These are phyloP conservation scores for Cladosporium sp. DNA, from an alignment of 2,329 filamentous ascomycete species.

Conservation along the genomic window DNA sequence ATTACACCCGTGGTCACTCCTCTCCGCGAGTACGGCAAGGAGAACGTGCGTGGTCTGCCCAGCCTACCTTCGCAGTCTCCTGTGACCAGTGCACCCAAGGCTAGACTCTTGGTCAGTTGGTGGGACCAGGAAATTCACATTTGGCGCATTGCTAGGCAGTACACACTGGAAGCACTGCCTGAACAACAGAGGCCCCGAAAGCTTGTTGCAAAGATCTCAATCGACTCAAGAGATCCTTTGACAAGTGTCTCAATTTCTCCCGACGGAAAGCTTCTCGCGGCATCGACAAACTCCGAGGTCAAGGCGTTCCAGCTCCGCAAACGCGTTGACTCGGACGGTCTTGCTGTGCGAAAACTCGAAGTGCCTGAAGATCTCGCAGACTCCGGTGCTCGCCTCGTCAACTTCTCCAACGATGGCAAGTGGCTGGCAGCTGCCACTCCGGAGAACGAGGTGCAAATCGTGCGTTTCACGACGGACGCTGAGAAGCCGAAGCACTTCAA, in stretches of 20 bases:
- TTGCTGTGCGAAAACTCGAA: slow-evolving; percentile 71
- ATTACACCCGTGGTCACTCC: slow-evolving; percentile 81
- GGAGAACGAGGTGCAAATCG: slow-evolving; percentile 49
- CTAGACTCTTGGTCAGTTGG: slow-evolving; percentile 82
- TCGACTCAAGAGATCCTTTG: slow-evolving; percentile 66
- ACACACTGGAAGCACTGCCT: slow-evolving; percentile 31
- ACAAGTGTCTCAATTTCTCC: slow-evolving; percentile 68
- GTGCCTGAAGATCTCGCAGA: slow-evolving; percentile 60
- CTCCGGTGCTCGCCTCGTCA: slow-evolving; percentile 68
- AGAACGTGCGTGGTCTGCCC: slow-evolving; percentile 81
- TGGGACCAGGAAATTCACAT: slow-evolving; percentile 87
- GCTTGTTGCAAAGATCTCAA: slow-evolving; percentile 41
- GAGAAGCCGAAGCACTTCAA: slow-evolving; percentile 41
- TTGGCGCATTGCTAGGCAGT: slow-evolving; percentile 63
- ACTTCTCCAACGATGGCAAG: slow-evolving; percentile 68
- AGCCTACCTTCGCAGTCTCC: slow-evolving; percentile 78
- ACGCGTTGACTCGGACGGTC: slow-evolving; percentile 37
- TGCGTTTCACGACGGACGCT: slow-evolving; percentile 50
- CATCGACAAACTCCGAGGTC: slow-evolving; percentile 43
- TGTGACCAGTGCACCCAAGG: slow-evolving; percentile 70
- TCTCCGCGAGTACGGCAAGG: slow-evolving; percentile 72
- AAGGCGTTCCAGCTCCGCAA: slow-evolving; percentile 37
- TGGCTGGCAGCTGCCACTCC: slow-evolving; percentile 64
- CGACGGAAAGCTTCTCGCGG: slow-evolving; percentile 77
- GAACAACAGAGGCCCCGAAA: slow-evolving; percentile 31